These are phyloP conservation scores for Hypsizygus marmoreus DNA, from an alignment of 768 basidiomycete genomes.

Conservation along the genomic window DNA sequence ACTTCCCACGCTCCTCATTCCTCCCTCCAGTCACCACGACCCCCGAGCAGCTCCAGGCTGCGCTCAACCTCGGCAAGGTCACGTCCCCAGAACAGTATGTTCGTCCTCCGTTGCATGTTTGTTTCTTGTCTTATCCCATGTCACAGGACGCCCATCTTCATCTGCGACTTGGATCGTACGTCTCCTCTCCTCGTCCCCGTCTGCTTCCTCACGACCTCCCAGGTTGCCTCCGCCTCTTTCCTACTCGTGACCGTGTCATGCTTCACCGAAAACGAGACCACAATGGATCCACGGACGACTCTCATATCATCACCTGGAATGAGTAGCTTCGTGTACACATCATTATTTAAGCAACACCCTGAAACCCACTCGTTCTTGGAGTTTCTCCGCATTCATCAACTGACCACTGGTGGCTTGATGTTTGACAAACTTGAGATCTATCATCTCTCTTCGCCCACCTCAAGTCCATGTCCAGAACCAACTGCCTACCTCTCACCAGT, in stretches of 20 bases:
- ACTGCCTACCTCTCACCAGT: too few species aligned
- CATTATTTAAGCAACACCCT: too few species aligned
- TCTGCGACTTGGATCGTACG: slow-evolving; percentile 66
- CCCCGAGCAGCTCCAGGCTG: slow-evolving; percentile 52
- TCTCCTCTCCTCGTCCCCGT: neutral
- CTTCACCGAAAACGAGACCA: slow-evolving; percentile 76
- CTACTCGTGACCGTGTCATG: slow-evolving; percentile 68
- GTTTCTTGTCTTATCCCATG: neutral
- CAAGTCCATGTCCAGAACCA: too few species aligned
- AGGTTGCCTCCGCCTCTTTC: slow-evolving; percentile 76
- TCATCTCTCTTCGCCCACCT: too few species aligned
- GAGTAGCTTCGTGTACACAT: too few species aligned
- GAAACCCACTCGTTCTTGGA: too few species aligned
- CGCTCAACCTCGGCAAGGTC: slow-evolving; percentile 50
- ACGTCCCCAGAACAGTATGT: slow-evolving; percentile 69
- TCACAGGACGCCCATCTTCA: slow-evolving; percentile 76
- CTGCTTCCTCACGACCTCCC: neutral
- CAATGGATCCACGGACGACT: slow-evolving; percentile 47
- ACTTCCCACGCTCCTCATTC: neutral
- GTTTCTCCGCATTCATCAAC: too few species aligned
- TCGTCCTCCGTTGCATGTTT: neutral
- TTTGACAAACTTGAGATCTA: too few species aligned
- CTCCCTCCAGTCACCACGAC: slow-evolving; percentile 52
- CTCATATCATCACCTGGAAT: slow-evolving; percentile 75
- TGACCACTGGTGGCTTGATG: too few species aligned